These are phyloP conservation scores for Geotrichum cucujoidarum DNA, from an alignment of 1,139 yeast species.

Conservation along the genomic window DNA sequence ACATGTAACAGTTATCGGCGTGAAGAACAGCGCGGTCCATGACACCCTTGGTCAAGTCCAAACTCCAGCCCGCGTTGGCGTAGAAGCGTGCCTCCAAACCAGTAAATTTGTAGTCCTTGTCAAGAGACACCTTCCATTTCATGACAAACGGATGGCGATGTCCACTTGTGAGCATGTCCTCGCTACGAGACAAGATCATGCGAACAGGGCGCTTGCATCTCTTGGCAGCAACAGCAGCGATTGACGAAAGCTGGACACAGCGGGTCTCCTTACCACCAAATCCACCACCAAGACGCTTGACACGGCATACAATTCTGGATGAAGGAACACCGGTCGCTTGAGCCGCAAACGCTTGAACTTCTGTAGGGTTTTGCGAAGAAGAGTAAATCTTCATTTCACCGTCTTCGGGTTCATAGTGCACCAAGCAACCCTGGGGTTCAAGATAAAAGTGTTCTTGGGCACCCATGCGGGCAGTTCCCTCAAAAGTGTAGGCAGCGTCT, in stretches of 20 bases:
- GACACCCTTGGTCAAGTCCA: conserved; percentile 46
- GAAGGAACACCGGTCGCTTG: conserved; percentile 42
- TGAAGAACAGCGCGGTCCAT: conserved; percentile 44
- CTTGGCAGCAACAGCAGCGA: conserved; percentile 53
- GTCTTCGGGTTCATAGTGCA: conserved; percentile 41
- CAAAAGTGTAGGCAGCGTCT: conserved; percentile 36
- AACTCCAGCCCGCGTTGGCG: conserved; percentile 46
- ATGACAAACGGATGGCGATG: conserved; percentile 45
- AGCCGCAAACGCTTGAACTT: conserved; percentile 41
- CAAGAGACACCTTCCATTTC: conserved; percentile 43
- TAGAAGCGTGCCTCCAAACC: conserved; percentile 39
- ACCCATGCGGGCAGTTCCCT: conserved; percentile 41
- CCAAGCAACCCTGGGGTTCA: conserved; percentile 43
- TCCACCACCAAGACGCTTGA: conserved; percentile 57
- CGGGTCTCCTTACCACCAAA: conserved; percentile 57
- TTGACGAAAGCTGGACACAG: conserved; percentile 40
- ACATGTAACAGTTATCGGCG: conserved; percentile 41
- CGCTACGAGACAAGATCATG: conserved; percentile 39
- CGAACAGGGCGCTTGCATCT: conserved; percentile 42
- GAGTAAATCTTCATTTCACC: conserved; percentile 43
- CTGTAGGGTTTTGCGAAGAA: conserved; percentile 43
- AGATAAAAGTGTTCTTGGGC: conserved; percentile 47
- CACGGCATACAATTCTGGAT: conserved; percentile 39
- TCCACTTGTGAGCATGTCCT: conserved; percentile 44
- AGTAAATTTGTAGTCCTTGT: conserved; percentile 39